Percentiles rank a stretch among this genome's conserved stretches.
Evolutionary conservation across 2,329 filamentous ascomycete genomes (phyloP).

Genomic region (Fusarium tanahbumbuense): DNA sequence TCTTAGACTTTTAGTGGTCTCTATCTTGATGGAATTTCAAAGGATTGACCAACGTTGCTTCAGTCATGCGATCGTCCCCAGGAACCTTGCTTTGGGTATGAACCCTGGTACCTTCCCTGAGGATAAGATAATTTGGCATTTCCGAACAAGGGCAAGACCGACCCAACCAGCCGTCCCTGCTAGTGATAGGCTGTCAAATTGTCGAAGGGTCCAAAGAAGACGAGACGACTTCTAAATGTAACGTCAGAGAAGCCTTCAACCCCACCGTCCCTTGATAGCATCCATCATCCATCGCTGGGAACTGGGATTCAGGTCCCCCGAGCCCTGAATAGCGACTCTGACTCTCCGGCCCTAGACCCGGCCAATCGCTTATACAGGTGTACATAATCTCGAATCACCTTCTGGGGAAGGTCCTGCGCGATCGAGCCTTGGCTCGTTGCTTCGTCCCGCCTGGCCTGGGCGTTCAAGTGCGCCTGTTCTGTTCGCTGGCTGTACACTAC

Average conservation of each 20-base stretch:
- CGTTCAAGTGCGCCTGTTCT: slow-evolving; percentile 42
- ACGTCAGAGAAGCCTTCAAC: slow-evolving; percentile 31
- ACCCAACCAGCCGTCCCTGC: slow-evolving; percentile 30
- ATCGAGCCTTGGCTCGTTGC: slow-evolving; percentile 41
- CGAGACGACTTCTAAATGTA: slow-evolving; percentile 38
- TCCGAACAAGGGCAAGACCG: slow-evolving; percentile 27
- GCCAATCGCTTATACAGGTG: slow-evolving; percentile 33
- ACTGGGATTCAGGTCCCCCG: slow-evolving; percentile 5
- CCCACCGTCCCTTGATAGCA: slow-evolving; percentile 7
- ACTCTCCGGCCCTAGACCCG: slow-evolving; percentile 43
- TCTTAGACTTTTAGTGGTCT: not conserved
- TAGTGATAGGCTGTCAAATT: slow-evolving; percentile 34
- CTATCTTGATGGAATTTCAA: slow-evolving; percentile 12
- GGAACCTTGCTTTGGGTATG: slow-evolving; percentile 11
- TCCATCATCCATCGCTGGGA: not conserved
- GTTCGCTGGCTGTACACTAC: slow-evolving; percentile 31
- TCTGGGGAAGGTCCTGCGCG: slow-evolving; percentile 37
- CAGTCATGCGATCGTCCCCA: slow-evolving; percentile 29
- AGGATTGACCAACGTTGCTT: slow-evolving; percentile 32
- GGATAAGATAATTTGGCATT: slow-evolving; percentile 33
- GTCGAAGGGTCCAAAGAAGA: slow-evolving; percentile 26
- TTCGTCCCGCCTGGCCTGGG: slow-evolving; percentile 45
- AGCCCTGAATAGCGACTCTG: slow-evolving; percentile 24
- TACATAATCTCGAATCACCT: slow-evolving; percentile 15
- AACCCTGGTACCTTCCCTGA: slow-evolving; percentile 8